Evolutionary conservation across 2,329 filamentous ascomycete genomes (phyloP).

Genomic region (Alternaria ethzedia): DNA sequence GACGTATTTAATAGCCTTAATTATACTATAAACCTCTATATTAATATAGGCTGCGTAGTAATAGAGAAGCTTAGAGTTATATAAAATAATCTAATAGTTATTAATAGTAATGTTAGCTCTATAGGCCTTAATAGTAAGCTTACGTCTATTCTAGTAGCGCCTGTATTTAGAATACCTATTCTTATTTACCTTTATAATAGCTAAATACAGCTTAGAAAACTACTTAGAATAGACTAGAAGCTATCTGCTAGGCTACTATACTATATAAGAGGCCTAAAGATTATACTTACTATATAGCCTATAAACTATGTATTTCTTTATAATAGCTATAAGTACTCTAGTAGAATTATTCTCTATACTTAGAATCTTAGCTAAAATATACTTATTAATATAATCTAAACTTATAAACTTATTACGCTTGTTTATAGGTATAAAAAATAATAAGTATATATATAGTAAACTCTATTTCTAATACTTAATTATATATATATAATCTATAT

Average conservation of each 20-base stretch:
- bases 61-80: not conserved
- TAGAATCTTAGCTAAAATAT: not conserved
- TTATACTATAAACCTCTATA: not conserved
- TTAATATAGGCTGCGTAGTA: not conserved
- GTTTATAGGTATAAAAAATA: not conserved
- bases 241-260: not conserved
- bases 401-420: not conserved
- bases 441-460: not conserved
- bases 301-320: not conserved
- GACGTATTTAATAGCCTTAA: not conserved
- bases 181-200: not conserved
- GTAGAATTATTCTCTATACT: not conserved
- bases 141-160: not conserved
- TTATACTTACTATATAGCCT: not conserved
- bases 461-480: not conserved
- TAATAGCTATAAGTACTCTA: not conserved
- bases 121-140: not conserved
- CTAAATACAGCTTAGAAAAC: not conserved
- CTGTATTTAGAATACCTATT: not conserved
- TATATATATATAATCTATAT: not conserved
- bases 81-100: not conserved
- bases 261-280: not conserved
- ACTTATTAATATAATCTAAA: not conserved
- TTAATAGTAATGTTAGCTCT: not conserved
- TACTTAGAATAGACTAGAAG: not conserved